Conservation (phyloP, 192 early-diverging fungal genomes). For the Umbelopsis vinacea region DNA sequence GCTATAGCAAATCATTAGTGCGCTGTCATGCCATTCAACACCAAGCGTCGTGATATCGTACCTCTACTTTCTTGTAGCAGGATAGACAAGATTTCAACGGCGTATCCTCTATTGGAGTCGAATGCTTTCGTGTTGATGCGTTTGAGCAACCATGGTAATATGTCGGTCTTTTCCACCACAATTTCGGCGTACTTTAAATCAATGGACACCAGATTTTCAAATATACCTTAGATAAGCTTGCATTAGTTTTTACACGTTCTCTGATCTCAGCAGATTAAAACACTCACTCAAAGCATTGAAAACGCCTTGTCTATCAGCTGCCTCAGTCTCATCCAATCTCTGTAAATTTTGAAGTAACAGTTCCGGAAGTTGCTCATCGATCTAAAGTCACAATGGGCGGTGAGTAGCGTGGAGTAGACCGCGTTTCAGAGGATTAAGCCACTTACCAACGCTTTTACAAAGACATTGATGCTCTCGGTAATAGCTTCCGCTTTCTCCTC, state of each 20-base stretch:
- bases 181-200: constrained; percentile 67
- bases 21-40: neutral
- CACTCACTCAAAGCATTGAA: constrained; percentile 74
- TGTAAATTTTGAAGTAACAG: constrained; percentile 81
- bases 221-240: constrained; percentile 51
- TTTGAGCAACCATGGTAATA: constrained; percentile 78
- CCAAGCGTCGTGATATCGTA: constrained; percentile 18
- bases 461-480: constrained; percentile 59
- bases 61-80: constrained; percentile 72
- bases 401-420: neutral
- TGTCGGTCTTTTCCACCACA: constrained; percentile 63
- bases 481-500: constrained; percentile 60
- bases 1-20: constrained; percentile 27
- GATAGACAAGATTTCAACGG: constrained; percentile 85
- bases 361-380: constrained; percentile 69
- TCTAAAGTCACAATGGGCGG: constrained; percentile 22
- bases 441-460: constrained; percentile 70
- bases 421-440: neutral
- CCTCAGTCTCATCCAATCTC: constrained; percentile 75
- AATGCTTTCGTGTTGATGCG: constrained; percentile 65
- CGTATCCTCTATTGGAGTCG: constrained; percentile 88
- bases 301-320: constrained; percentile 83
- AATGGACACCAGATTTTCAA: constrained; percentile 87
- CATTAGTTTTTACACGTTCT: neutral
- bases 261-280: neutral